These are phyloP conservation scores for Fabrea salina DNA, from an alignment of 169 alveolate species.

Conservation along the genomic window DNA sequence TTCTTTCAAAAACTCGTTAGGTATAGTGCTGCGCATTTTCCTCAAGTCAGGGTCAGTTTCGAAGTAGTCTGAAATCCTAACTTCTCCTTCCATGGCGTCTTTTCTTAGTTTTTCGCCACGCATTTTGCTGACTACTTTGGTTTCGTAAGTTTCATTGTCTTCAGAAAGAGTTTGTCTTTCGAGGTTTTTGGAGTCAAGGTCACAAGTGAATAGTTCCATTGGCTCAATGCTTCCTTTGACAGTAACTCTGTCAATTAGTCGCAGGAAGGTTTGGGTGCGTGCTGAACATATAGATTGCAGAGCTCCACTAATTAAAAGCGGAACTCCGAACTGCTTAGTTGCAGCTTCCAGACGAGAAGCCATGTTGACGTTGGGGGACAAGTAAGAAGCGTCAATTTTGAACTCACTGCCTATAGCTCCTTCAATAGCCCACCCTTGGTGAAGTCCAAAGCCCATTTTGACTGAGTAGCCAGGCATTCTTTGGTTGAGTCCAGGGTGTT, in stretches of 20 bases:
- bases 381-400: conserved; percentile 94
- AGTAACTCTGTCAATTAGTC: conserved; percentile 90
- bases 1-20: conserved; percentile 21
- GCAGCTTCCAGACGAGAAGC: conserved; percentile 92
- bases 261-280: conserved; percentile 60
- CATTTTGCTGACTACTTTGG: not conserved
- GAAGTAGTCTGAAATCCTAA: not conserved
- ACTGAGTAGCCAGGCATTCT: conserved; percentile 62
- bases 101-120: conserved; percentile 30
- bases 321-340: conserved; percentile 88
- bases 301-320: conserved; percentile 66
- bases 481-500: conserved; percentile 8
- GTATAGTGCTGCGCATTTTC: conserved; percentile 29
- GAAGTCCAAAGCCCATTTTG: conserved; percentile 94
- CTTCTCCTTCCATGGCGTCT: conserved; percentile 4
- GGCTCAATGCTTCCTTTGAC: conserved; percentile 92
- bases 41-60: conserved; percentile 32
- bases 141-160: not conserved
- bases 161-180: conserved; percentile 37
- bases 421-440: conserved; percentile 93
- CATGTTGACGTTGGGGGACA: conserved; percentile 91
- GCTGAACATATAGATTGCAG: conserved; percentile 47
- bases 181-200: conserved; percentile 53
- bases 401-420: conserved; percentile 96
- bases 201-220: conserved; percentile 86